Evolutionary conservation across 768 basidiomycete genomes (phyloP).

Genomic region (Russula brevipes): DNA sequence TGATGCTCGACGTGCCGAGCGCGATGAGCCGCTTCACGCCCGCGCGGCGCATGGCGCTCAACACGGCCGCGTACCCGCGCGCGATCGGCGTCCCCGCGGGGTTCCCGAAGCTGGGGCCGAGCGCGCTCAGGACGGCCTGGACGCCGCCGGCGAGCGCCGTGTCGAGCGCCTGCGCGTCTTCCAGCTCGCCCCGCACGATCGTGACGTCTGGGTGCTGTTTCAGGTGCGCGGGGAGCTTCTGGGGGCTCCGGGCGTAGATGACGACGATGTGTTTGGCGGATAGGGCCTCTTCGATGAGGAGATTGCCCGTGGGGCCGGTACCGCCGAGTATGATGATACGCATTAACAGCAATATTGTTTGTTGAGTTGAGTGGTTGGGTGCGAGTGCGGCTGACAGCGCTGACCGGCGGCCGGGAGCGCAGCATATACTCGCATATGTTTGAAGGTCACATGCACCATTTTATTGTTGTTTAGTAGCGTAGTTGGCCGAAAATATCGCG

Average conservation of each 20-base stretch:
- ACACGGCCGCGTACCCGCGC: slow-evolving; percentile 49
- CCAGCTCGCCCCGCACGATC: slow-evolving; percentile 52
- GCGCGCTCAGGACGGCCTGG: slow-evolving; percentile 59
- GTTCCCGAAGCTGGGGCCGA: slow-evolving; percentile 48
- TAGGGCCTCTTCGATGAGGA: slow-evolving; percentile 53
- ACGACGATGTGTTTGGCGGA: slow-evolving; percentile 43
- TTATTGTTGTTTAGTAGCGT: no score
- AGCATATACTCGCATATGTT: no score
- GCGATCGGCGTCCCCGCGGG: slow-evolving; percentile 55
- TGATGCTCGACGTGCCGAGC: slow-evolving; percentile 63
- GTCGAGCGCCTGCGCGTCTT: slow-evolving; percentile 45
- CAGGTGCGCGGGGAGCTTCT: slow-evolving; percentile 54
- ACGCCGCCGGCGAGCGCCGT: slow-evolving; percentile 52
- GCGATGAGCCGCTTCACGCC: slow-evolving; percentile 55
- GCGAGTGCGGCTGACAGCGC: no score
- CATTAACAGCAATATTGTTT: slow-evolving; percentile 30
- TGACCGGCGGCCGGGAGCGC: no score
- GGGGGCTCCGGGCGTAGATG: slow-evolving; percentile 58
- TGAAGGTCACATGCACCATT: no score
- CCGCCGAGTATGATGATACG: slow-evolving; percentile 64
- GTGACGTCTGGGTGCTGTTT: slow-evolving; percentile 41
- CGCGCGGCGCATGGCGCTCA: slow-evolving; percentile 51
- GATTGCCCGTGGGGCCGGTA: slow-evolving; percentile 57
- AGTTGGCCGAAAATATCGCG: no score
- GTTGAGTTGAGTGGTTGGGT: not conserved